These are phyloP conservation scores for Suillus ampliporus DNA, from an alignment of 768 basidiomycete species.

Conservation along the genomic window DNA sequence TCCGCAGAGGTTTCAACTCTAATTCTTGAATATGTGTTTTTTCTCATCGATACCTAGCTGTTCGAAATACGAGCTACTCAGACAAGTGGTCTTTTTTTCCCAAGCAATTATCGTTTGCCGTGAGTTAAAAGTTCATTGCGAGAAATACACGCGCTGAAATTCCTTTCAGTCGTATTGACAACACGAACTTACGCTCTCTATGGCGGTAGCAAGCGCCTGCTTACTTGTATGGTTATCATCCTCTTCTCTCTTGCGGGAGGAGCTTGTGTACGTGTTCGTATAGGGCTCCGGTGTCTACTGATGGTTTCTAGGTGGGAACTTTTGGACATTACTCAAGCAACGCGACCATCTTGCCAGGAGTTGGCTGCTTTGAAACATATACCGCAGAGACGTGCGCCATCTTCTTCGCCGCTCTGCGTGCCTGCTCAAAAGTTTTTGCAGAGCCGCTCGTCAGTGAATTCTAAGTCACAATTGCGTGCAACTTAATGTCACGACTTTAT, in stretches of 20 bases:
- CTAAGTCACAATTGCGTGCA: no score
- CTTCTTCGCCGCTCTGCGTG: slow-evolving; percentile 45
- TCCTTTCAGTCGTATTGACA: slow-evolving; percentile 49
- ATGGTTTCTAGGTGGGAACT: not conserved
- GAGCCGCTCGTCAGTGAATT: no score
- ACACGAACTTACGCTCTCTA: slow-evolving; percentile 59
- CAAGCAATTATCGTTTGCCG: no score
- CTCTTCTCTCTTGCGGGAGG: slow-evolving; percentile 37
- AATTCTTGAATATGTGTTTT: not conserved
- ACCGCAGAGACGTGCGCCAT: slow-evolving; percentile 8
- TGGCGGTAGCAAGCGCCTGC: slow-evolving; percentile 43
- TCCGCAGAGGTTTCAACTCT: slow-evolving; percentile 5
- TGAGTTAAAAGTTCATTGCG: no score
- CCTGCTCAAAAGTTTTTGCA: slow-evolving; percentile 1
- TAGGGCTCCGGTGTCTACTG: not conserved
- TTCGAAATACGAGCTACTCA: no score
- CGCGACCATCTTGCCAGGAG: slow-evolving; percentile 30
- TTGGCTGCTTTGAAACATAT: slow-evolving; percentile 33
- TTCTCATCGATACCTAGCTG: no score
- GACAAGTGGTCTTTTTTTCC: no score
- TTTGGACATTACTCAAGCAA: slow-evolving; percentile 54
- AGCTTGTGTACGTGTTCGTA: slow-evolving; percentile 40
- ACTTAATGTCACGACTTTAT: no score
- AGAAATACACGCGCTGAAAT: not conserved
- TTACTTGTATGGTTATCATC: slow-evolving; percentile 41